Base-by-base conservation (phyloP, 2,329 filamentous ascomycete genomes). In the Neopestalotiopsis sp. region DNA sequence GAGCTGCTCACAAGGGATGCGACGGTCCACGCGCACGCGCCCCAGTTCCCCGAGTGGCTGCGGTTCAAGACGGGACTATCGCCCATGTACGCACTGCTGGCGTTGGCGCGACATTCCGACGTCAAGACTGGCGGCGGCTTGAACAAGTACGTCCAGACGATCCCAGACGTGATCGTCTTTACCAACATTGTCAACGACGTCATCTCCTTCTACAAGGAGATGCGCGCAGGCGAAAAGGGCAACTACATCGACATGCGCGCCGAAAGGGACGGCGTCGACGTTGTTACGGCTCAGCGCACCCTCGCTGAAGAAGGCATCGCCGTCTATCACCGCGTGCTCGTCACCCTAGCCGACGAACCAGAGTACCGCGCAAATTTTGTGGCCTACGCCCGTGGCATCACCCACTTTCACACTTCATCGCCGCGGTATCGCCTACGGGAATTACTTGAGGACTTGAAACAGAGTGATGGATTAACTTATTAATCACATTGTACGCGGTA, bases 191-290 rank as follows among this genome's bases (percentile, higher is more conserved):
- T 64, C 57, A 69, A 69, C 65, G 68, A 69, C 57, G 68, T 69
- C 65, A 67, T 69, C 65, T 69, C 68, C 68, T 69, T 69, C 64
- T 69, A 69, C 65, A 69, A 69, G 68, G 65, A 69, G 65, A n/a
- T 67, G 42, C 40, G 58, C 12, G 58, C 68, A 4, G 68, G 68
- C 32, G 65, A 69, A 34, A 67, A 69, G 58, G 68, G 68, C 58
- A 69, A 69, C 65, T 69, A 69, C 42, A 63, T 69, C 40, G 65
- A 69, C 42, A 57, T 58, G 45, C 66, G 65, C 58, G 68, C 68
- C 65, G 65, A 45, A 32, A 67, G 53, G 45, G 68, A 69, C 14
- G 65, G 68, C 42, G 49, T 67, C 30, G 58, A 64, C 10, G 34
- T 38, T 10, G 34, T 38, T 38, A 10, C 34, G 6, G 34, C 34